phyloP scores from a whole-genome alignment of 2,329 filamentous ascomycete species.

The Cordyceps cicadae region DNA sequence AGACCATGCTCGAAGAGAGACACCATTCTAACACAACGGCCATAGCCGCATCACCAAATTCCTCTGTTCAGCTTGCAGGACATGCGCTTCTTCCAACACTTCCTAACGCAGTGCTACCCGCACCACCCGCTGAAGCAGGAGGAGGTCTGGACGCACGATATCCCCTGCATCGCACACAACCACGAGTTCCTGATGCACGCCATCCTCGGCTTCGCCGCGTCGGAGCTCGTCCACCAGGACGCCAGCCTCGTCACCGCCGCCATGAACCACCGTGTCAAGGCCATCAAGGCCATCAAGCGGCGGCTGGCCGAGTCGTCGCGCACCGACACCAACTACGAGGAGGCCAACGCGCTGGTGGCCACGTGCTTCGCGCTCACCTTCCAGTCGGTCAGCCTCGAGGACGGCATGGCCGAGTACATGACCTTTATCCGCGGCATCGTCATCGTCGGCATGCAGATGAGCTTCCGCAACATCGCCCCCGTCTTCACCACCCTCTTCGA shows the following conservation, averaged over 20 bases:
- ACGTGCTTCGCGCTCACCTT: constrained; percentile 52
- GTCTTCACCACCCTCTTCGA: constrained; percentile 41
- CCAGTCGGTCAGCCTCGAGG: constrained; percentile 48
- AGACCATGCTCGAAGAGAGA: not conserved
- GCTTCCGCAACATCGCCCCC: constrained; percentile 37
- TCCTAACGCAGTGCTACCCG: constrained; percentile 52
- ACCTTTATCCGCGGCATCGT: constrained; percentile 51
- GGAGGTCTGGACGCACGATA: constrained; percentile 56
- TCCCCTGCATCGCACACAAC: constrained; percentile 59
- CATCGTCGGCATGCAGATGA: constrained; percentile 47
- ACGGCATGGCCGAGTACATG: constrained; percentile 53
- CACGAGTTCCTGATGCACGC: constrained; percentile 64
- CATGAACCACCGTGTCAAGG: constrained; percentile 56
- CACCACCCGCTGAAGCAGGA: constrained; percentile 59
- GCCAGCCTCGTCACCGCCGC: constrained; percentile 46
- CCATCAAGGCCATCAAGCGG: constrained; percentile 54
- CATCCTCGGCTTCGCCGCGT: constrained; percentile 59
- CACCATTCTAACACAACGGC: constrained; percentile 3
- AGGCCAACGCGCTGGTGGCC: constrained; percentile 51
- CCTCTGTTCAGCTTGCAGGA: constrained; percentile 53
- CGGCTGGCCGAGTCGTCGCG: constrained; percentile 37
- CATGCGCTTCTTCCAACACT: constrained; percentile 63
- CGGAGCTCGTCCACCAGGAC: constrained; percentile 48
- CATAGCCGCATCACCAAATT: constrained; percentile 47
- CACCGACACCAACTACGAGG: constrained; percentile 36